Percentiles rank a stretch among this genome's conserved stretches.
These are phyloP conservation scores for Rostrohypoxylon terebratum DNA, from an alignment of 495 filamentous ascomycete genomes.

Conservation along the genomic window DNA sequence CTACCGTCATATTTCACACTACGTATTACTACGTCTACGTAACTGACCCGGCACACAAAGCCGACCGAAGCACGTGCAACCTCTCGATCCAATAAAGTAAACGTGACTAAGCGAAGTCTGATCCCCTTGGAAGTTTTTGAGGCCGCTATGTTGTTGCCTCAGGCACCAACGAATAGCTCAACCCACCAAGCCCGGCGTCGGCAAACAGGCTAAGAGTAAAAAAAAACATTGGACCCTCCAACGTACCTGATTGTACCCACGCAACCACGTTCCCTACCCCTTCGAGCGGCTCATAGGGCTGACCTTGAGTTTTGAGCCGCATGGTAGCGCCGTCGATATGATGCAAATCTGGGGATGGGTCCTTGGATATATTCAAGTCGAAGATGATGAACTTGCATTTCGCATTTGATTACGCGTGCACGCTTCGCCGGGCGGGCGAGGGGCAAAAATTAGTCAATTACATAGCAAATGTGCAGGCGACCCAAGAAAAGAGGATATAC, in stretches of 20 bases:
- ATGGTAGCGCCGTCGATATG: slow-evolving; percentile 53
- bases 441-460: slow-evolving; percentile 41
- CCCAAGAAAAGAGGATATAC: slow-evolving; percentile 6
- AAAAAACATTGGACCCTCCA: slow-evolving; percentile 36
- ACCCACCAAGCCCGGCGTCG: slow-evolving; percentile 12
- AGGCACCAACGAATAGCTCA: slow-evolving; percentile 12
- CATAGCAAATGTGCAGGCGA: slow-evolving; percentile 31
- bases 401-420: slow-evolving; percentile 26
- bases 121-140: background rate
- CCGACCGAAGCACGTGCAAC: background rate
- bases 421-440: background rate
- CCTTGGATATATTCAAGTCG: slow-evolving; percentile 43
- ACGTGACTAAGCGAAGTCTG: background rate
- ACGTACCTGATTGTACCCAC: slow-evolving; percentile 34
- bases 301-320: slow-evolving; percentile 53
- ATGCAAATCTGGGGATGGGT: slow-evolving; percentile 47
- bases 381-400: slow-evolving; percentile 40
- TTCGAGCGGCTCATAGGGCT: slow-evolving; percentile 49
- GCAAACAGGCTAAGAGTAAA: slow-evolving; percentile 11
- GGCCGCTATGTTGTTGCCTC: slow-evolving; percentile 10
- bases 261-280: slow-evolving; percentile 43
- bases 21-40: too few species aligned
- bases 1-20: background rate
- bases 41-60: background rate
- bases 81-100: background rate